Evolutionary conservation across 2,329 filamentous ascomycete genomes (phyloP).

Genomic region (Arthrobotrys iridis): DNA sequence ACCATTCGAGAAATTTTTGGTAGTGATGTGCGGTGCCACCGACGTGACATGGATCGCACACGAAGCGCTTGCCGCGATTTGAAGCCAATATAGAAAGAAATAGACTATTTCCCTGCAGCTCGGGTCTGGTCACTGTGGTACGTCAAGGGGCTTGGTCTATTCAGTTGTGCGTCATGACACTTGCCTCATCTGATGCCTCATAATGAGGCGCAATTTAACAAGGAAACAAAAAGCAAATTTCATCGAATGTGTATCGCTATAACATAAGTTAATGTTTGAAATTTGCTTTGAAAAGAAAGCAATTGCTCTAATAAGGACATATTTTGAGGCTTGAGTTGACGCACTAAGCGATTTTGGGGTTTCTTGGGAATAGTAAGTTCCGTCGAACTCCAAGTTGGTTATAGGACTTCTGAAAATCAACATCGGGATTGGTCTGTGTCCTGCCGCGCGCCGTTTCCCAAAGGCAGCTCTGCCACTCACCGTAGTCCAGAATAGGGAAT

Average conservation of each 20-base stretch:
- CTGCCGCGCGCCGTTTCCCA: slow-evolving; percentile 34
- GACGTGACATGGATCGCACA: slow-evolving; percentile 39
- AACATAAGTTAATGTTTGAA: slow-evolving; percentile 26
- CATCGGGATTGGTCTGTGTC: slow-evolving; percentile 34
- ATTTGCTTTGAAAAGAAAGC: slow-evolving; percentile 29
- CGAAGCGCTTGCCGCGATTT: slow-evolving; percentile 52
- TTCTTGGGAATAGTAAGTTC: slow-evolving; percentile 23
- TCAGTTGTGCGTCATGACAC: slow-evolving; percentile 50
- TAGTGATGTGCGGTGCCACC: slow-evolving; percentile 44
- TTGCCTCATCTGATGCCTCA: slow-evolving; percentile 51
- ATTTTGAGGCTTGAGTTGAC: slow-evolving; percentile 48
- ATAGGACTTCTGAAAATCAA: slow-evolving; percentile 1
- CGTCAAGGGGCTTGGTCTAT: slow-evolving; percentile 43
- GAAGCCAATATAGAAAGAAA: slow-evolving; percentile 11
- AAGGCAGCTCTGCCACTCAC: slow-evolving; percentile 39
- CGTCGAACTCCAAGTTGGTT: slow-evolving; percentile 1
- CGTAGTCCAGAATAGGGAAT: slow-evolving; percentile 25
- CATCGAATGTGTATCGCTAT: slow-evolving; percentile 32
- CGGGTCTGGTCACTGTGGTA: slow-evolving; percentile 33
- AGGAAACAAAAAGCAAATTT: slow-evolving; percentile 36
- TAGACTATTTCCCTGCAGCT: slow-evolving; percentile 18
- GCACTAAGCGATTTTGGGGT: slow-evolving; percentile 25
- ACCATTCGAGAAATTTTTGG: slow-evolving; percentile 6
- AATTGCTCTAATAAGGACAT: neutral
- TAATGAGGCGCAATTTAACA: slow-evolving; percentile 43